Percentiles rank a stretch among this genome's conserved stretches.
phyloP scores from a whole-genome alignment of 345 rosid genomes.

The Syzygium jambos region DNA sequence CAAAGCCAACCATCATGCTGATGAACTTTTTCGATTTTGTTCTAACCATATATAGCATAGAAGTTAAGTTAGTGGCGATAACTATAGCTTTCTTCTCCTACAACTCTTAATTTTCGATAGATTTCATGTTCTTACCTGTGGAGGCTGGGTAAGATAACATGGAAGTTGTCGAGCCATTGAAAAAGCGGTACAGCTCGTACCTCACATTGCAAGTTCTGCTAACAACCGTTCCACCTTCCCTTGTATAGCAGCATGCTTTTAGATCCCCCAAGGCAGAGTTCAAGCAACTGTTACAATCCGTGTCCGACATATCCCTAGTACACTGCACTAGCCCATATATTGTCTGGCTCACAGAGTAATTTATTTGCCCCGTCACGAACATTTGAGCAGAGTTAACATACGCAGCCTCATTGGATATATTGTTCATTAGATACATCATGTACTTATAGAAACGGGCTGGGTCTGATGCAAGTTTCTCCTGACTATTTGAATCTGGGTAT shows the following conservation, averaged over 20 bases:
- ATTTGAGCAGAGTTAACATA: not conserved
- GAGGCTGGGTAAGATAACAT: not conserved
- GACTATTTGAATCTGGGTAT: conserved; percentile 3
- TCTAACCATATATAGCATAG: not conserved
- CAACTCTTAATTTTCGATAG: not conserved
- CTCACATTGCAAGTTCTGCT: conserved; percentile 26
- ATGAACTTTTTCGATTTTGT: not conserved
- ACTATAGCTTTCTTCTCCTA: not conserved
- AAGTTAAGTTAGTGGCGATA: not conserved
- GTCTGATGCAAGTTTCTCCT: conserved; percentile 1
- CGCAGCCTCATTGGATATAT: conserved; percentile 10
- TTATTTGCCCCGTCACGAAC: conserved; percentile 21
- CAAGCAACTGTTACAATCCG: conserved; percentile 13
- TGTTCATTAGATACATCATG: conserved; percentile 5
- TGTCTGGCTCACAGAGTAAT: not conserved
- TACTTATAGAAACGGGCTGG: not conserved
- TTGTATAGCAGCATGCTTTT: not conserved
- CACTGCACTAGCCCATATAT: conserved; percentile 31
- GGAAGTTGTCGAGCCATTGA: conserved; percentile 10
- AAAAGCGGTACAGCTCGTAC: conserved; percentile 18
- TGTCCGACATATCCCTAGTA: conserved; percentile 14
- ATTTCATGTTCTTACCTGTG: conserved; percentile 4
- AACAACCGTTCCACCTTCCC: conserved; percentile 20
- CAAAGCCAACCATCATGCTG: not conserved
- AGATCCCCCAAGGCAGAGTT: conserved; percentile 12